phyloP scores from a whole-genome alignment of 352 stramenopile species.

The Globisporangium canariense region DNA sequence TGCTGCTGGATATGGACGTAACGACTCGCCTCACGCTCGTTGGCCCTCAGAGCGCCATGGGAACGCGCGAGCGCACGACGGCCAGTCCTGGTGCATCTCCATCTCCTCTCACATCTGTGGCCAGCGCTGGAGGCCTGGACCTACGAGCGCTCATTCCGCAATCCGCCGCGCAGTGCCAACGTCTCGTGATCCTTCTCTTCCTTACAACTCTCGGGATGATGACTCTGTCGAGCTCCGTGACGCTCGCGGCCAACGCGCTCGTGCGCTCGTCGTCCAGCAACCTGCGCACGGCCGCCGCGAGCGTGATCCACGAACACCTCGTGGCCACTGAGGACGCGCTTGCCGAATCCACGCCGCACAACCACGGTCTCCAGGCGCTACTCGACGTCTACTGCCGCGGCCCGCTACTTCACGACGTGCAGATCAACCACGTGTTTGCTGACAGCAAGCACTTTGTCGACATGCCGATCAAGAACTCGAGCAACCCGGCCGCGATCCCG shows the following conservation, averaged over 20 bases:
- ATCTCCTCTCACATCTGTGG: background rate
- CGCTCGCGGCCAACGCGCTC: conserved; percentile 2
- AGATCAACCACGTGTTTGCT: conserved; percentile 58
- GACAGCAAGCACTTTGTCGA: conserved; percentile 91
- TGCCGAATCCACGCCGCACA: background rate
- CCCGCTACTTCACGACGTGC: conserved; percentile 56
- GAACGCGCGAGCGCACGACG: conserved; percentile 1
- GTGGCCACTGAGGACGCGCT: conserved; percentile 5
- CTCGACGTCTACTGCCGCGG: conserved; percentile 45
- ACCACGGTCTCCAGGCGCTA: conserved; percentile 4
- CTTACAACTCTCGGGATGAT: conserved; percentile 5
- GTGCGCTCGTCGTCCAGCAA: conserved; percentile 6
- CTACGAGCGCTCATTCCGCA: conserved; percentile 7
- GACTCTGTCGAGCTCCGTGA: conserved; percentile 8
- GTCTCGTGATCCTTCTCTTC: background rate
- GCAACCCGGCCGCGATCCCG: conserved; percentile 28
- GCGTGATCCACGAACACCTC: background rate
- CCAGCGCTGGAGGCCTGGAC: background rate
- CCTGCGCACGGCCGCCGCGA: conserved; percentile 4
- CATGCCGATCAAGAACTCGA: conserved; percentile 68
- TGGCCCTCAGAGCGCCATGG: conserved; percentile 1
- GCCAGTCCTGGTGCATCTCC: background rate
- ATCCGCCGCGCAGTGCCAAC: conserved; percentile 6
- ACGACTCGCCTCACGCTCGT: conserved; percentile 7
- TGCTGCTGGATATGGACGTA: background rate